A percentile compares a stretch with the other conserved stretches of the same genome.
Evolutionary conservation across 257 asterid genomes (phyloP).

Genomic region (Lycium barbarum): DNA sequence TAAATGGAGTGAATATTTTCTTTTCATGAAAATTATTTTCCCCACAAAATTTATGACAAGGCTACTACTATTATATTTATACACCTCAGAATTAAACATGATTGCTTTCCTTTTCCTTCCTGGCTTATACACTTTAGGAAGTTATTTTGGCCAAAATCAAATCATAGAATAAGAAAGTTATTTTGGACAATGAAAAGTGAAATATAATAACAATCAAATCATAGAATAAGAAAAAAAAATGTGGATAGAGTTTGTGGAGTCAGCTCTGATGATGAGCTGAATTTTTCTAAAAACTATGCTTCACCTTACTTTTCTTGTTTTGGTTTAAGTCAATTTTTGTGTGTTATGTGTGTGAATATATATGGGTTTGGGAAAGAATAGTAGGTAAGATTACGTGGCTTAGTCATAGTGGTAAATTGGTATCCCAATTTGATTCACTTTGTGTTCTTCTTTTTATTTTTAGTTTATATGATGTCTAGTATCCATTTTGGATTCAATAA

Average conservation of each 20-base stretch:
- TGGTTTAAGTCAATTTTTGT: neutral
- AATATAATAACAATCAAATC: neutral
- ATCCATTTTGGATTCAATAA: too few species aligned
- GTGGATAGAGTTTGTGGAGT: neutral
- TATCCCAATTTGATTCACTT: too few species aligned
- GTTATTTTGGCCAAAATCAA: neutral
- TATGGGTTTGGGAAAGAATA: too few species aligned
- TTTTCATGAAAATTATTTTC: neutral
- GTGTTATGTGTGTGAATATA: neutral
- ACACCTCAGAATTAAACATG: neutral
- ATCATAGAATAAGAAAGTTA: too few species aligned
- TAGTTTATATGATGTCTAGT: too few species aligned
- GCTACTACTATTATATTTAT: neutral
- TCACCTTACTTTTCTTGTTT: neutral
- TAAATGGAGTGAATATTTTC: neutral
- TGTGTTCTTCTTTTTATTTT: too few species aligned
- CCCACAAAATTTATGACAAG: neutral
- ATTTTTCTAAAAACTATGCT: neutral
- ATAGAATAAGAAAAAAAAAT: neutral
- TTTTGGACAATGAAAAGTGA: neutral
- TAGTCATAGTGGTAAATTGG: too few species aligned
- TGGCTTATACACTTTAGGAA: neutral
- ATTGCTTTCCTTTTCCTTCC: neutral
- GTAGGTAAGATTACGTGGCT: too few species aligned
- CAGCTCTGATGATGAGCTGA: constrained; percentile 8